Conservation (phyloP, 805 yeast species). For the Barnettozyma populi region DNA sequence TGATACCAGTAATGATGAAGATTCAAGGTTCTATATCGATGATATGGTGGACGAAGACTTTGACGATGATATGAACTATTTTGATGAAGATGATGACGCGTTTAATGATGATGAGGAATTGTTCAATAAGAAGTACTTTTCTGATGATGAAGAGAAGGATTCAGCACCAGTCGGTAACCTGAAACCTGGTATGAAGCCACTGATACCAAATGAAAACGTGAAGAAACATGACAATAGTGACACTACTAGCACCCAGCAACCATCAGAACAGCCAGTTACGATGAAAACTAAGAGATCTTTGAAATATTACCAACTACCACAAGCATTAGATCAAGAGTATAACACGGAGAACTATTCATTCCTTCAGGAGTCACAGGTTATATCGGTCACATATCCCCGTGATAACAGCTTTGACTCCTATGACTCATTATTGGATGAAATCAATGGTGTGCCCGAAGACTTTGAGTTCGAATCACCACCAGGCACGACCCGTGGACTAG, state of each 20-base stretch:
- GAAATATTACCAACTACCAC: slow-evolving; percentile 35
- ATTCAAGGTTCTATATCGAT: slow-evolving; percentile 32
- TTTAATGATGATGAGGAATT: slow-evolving; percentile 31
- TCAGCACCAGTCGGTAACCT: not conserved
- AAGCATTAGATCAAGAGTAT: slow-evolving; percentile 31
- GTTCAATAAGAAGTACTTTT: slow-evolving; percentile 23
- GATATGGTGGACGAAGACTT: slow-evolving; percentile 37
- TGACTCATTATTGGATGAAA: slow-evolving; percentile 45
- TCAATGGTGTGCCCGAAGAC: slow-evolving; percentile 44
- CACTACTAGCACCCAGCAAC: not conserved
- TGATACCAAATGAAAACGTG: not conserved
- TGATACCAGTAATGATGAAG: slow-evolving; percentile 14
- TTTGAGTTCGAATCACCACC: slow-evolving; percentile 24
- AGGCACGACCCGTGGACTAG: not conserved
- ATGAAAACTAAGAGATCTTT: slow-evolving; percentile 17
- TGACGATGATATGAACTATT: slow-evolving; percentile 37
- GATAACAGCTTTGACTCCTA: slow-evolving; percentile 23
- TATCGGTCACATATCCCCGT: not conserved
- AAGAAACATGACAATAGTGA: not conserved
- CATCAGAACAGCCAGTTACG: not conserved
- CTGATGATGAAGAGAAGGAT: slow-evolving; percentile 19
- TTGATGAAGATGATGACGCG: slow-evolving; percentile 29
- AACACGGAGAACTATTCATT: slow-evolving; percentile 1
- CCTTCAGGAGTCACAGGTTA: not conserved
- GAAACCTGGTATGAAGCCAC: not conserved